Conservation (phyloP, 352 stramenopile genomes). For the Pythium chondricola region DNA sequence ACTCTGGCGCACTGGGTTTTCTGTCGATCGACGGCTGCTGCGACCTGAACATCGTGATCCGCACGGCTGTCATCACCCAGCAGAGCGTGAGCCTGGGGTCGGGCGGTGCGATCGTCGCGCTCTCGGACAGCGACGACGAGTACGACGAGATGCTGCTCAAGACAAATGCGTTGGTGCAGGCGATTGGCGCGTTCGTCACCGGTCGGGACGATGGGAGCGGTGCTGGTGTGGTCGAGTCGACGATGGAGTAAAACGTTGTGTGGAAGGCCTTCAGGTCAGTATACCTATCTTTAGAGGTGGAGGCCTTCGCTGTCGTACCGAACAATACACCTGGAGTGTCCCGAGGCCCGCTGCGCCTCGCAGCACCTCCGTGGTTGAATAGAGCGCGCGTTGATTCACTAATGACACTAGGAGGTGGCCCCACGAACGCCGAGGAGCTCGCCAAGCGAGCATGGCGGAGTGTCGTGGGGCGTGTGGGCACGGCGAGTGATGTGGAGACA, state of each 20-base stretch:
- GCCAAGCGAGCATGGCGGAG: no score
- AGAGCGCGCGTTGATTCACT: no score
- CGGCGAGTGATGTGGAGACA: no score
- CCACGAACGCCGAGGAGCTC: no score
- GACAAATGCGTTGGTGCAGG: slow-evolving; percentile 57
- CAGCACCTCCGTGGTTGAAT: no score
- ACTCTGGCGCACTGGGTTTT: slow-evolving; percentile 95
- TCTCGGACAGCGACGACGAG: slow-evolving; percentile 92
- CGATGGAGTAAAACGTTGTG: neutral
- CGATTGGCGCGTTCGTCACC: slow-evolving; percentile 49
- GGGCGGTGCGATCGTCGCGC: slow-evolving; percentile 93
- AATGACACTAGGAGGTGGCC: no score
- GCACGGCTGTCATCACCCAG: slow-evolving; percentile 89
- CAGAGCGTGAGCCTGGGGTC: slow-evolving; percentile 85
- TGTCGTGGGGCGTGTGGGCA: no score
- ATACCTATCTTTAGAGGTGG: no score
- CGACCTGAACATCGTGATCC: slow-evolving; percentile 98
- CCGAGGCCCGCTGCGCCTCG: no score
- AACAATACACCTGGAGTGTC: no score
- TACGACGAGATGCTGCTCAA: slow-evolving; percentile 93
- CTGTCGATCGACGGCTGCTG: slow-evolving; percentile 92
- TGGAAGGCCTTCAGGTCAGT: neutral
- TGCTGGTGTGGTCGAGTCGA: slow-evolving; percentile 21
- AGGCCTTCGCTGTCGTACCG: no score
- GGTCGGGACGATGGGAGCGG: slow-evolving; percentile 32